Evolutionary conservation across 2,329 filamentous ascomycete genomes (phyloP).

Genomic region (Botrytis hyacinthi): DNA sequence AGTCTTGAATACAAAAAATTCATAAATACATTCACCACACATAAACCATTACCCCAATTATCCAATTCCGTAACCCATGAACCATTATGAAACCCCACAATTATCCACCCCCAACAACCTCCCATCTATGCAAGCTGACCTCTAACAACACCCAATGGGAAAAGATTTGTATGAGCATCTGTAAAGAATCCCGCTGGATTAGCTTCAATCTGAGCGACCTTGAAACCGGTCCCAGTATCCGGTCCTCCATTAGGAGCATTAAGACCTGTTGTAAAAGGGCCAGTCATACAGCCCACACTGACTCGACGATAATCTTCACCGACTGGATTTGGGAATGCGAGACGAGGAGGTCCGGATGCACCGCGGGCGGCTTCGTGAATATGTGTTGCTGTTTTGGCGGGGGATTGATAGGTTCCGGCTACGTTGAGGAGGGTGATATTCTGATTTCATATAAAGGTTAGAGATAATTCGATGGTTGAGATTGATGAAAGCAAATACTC

Average conservation of each 20-base stretch:
- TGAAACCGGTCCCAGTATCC: slow-evolving; percentile 48
- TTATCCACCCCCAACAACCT: neutral
- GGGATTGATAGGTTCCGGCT: slow-evolving; percentile 46
- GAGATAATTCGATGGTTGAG: neutral
- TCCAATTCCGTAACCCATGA: neutral
- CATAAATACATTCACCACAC: neutral
- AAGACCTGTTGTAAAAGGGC: slow-evolving; percentile 47
- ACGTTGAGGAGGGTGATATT: slow-evolving; percentile 50
- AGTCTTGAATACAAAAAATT: neutral
- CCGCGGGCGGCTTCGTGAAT: slow-evolving; percentile 48
- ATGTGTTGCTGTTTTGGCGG: slow-evolving; percentile 49
- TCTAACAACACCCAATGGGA: slow-evolving; percentile 47
- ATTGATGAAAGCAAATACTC: neutral
- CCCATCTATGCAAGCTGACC: slow-evolving; percentile 43
- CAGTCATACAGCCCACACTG: slow-evolving; percentile 37
- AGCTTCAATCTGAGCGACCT: slow-evolving; percentile 47
- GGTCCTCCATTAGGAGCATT: slow-evolving; percentile 42
- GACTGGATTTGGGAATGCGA: slow-evolving; percentile 48
- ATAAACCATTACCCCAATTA: too few relatives aligned
- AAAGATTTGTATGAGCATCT: slow-evolving; percentile 47
- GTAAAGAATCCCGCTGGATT: slow-evolving; percentile 50
- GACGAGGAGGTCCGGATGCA: slow-evolving; percentile 45
- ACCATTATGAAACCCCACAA: too few relatives aligned
- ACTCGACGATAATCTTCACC: slow-evolving; percentile 38
- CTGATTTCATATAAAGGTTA: slow-evolving; percentile 23